Conservation (phyloP, 31 red algal species). For the Porphyra umbilicalis region DNA sequence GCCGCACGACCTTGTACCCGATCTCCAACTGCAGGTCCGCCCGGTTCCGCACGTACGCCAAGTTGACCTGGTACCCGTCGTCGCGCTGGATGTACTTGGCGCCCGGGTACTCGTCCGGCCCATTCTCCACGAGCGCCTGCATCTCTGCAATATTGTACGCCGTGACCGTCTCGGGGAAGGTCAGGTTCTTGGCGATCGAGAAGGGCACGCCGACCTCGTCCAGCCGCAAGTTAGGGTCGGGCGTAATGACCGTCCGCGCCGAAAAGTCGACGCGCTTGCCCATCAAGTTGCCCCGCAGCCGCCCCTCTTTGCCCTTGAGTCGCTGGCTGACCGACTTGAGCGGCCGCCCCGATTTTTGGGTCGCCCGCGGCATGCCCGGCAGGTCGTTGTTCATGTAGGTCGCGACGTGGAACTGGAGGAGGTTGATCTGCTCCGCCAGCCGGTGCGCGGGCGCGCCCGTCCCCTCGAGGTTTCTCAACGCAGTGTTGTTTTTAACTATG, state of each 20-base stretch:
- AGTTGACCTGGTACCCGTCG: conserved; percentile 55
- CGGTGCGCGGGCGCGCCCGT: conserved; percentile 72
- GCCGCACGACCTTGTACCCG: conserved; percentile 90
- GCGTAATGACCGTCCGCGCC: conserved; percentile 95
- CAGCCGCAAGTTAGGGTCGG: conserved; percentile 86
- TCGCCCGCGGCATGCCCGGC: conserved; percentile 58
- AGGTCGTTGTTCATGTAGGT: conserved; percentile 98
- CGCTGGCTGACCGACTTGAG: conserved; percentile 93
- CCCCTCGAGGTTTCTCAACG: conserved; percentile 53
- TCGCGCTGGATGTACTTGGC: conserved; percentile 81
- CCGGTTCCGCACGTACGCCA: conserved; percentile 62
- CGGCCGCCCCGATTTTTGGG: conserved; percentile 56
- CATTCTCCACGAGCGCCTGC: conserved; percentile 64
- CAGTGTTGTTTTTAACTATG: conserved; percentile 92
- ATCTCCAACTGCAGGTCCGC: conserved; percentile 62
- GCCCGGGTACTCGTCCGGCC: conserved; percentile 92
- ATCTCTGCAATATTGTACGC: conserved; percentile 78
- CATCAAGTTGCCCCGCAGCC: conserved; percentile 95
- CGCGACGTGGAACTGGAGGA: conserved; percentile 94
- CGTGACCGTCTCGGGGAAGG: conserved; percentile 93
- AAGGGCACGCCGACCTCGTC: conserved; percentile 94
- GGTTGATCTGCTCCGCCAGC: conserved; percentile 76
- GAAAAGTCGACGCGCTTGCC: conserved; percentile 99
- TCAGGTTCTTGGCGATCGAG: conserved; percentile 88
- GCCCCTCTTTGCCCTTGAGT: conserved; percentile 97